Evolutionary conservation across 2,329 filamentous ascomycete genomes (phyloP).

Genomic region (Hyphodiscus sp.): DNA sequence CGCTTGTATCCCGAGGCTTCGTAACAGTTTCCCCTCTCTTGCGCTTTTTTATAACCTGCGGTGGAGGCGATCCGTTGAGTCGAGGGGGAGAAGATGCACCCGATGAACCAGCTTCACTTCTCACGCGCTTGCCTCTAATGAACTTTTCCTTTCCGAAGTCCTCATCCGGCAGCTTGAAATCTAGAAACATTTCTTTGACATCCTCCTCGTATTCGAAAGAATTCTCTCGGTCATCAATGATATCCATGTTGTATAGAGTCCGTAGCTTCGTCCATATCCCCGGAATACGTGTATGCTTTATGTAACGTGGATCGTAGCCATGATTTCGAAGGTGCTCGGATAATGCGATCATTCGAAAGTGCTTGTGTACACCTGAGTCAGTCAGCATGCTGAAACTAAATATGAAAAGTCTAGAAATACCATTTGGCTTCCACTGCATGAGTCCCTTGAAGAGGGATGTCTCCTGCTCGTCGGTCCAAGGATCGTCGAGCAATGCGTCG

Average conservation of each 20-base stretch:
- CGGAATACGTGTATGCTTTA: constrained; percentile 78
- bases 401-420: constrained; percentile 36
- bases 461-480: constrained; percentile 95
- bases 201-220: constrained; percentile 39
- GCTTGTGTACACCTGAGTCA: constrained; percentile 74
- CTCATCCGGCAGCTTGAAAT: constrained; percentile 55
- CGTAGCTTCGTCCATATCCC: constrained; percentile 87
- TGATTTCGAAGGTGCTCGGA: constrained; percentile 73
- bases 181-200: constrained; percentile 54
- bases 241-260: constrained; percentile 76
- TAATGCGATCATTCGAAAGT: constrained; percentile 86
- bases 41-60: constrained; percentile 22
- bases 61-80: constrained; percentile 20
- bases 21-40: constrained; percentile 31
- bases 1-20: constrained; percentile 35
- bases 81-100: constrained; percentile 29
- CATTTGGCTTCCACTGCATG: constrained; percentile 93
- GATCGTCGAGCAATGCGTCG: constrained; percentile 53
- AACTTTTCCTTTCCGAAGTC: constrained; percentile 29
- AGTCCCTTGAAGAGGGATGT: constrained; percentile 89
- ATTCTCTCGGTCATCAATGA: constrained; percentile 79
- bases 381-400: constrained; percentile 1
- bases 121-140: constrained; percentile 20
- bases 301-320: constrained; percentile 64
- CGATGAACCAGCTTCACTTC: constrained; percentile 25